Conservation (phyloP, 148 eudicot species). For the Limonium bicolor region DNA sequence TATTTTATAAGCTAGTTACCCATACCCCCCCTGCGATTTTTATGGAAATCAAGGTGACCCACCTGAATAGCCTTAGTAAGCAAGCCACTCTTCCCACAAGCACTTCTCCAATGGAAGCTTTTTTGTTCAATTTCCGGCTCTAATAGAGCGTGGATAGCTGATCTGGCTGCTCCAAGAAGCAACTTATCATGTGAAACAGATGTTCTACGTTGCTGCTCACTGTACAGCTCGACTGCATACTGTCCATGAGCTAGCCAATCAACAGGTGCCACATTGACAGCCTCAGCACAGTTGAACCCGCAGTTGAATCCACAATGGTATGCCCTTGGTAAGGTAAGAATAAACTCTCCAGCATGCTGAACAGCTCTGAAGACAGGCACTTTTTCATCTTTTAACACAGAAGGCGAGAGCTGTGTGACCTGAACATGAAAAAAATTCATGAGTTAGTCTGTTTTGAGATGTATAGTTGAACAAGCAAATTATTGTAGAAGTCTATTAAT, state of each 20-base stretch:
- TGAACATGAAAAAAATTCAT: too few species aligned
- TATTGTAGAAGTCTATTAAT: too few species aligned
- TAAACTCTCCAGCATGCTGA: constrained; percentile 49
- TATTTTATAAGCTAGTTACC: too few species aligned
- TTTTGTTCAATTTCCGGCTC: constrained; percentile 15
- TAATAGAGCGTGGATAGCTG: constrained; percentile 31
- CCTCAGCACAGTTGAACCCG: constrained; percentile 69
- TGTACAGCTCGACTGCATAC: constrained; percentile 49
- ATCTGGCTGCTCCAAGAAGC: constrained; percentile 34
- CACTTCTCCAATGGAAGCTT: constrained; percentile 29
- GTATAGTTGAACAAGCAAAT: too few species aligned
- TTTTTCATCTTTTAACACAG: constrained; percentile 37
- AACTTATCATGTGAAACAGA: constrained; percentile 56
- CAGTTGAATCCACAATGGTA: constrained; percentile 58
- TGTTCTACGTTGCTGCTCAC: constrained; percentile 37
- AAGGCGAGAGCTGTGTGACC: constrained; percentile 59
- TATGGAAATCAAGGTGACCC: too few species aligned
- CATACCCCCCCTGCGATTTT: too few species aligned
- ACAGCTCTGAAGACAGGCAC: constrained; percentile 44
- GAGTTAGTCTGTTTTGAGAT: too few species aligned
- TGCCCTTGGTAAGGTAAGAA: constrained; percentile 58
- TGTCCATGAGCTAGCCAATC: constrained; percentile 59
- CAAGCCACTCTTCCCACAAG: constrained; percentile 40
- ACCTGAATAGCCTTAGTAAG: constrained; percentile 45
- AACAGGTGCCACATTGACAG: constrained; percentile 56